Base-by-base conservation (phyloP, 2,329 filamentous ascomycete species). In the Aspergillus puulaauensis region DNA sequence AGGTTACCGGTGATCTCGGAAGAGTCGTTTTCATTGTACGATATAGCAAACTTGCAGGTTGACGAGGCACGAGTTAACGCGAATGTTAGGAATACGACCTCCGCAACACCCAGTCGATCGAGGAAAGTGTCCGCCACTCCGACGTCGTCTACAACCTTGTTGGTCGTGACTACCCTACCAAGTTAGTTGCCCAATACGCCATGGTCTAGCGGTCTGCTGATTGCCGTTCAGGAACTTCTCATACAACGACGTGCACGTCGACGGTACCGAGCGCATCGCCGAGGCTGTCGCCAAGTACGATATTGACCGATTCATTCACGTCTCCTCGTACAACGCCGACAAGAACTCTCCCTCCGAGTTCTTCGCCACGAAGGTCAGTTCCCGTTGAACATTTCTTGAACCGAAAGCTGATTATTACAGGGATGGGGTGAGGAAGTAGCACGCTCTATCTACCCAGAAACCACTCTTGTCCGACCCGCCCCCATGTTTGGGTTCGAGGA, bases 261-360 rank as follows among this genome's bases (percentile, higher is more conserved):
- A 96, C 75, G 92, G 93, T 61, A 89, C 90, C 17, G 90, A 96
- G 79, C 89, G 95, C 66, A 99, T 99, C 69, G 91, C 86, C 51
- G 91, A 96, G 73, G 92, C 95, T 53, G 91, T 92, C 53, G 95
- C 93, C 69, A 99, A 99, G 79, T 99, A 99, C 78, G 93, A 99
- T 70, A 87, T 97, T 66, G 95, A 99, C 78, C 88, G 95, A 64
- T 99, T 91, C 77, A 92, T 99, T 64, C 95, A 99, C 69, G 88
- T 99, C 67, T 99, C 95, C 9, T 96, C 93, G 33, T 93, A 96
- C 83, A 98, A 93, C 71, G 93, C 91, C 57, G 82, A 89, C 75
- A 83, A 86, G 44, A 82, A 90, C 66, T 98, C 93, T 17, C 77
- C 87, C 2, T 93, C 91, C 11, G 90, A 95, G 70, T 99, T 93